Conservation (phyloP, 345 rosid species). For the Euphorbia peplus region DNA sequence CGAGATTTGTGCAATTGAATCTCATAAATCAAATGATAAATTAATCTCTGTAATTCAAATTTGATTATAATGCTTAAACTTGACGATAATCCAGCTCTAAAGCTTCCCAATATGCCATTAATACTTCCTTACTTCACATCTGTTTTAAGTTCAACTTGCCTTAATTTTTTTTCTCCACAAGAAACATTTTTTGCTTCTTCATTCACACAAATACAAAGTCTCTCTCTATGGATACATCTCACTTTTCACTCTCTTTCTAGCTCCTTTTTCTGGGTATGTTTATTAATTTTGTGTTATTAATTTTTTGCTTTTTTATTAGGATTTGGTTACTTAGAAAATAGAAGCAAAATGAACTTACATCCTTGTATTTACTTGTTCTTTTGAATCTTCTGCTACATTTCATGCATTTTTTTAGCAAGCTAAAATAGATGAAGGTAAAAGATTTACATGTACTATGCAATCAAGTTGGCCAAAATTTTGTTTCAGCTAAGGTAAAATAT, state of each 20-base stretch:
- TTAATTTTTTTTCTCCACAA: not conserved
- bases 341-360: not conserved
- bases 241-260: conserved; percentile 1
- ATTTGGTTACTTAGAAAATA: conserved; percentile 17
- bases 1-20: conserved; percentile 35
- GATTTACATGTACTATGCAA: not conserved
- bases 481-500: not conserved
- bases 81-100: conserved; percentile 39
- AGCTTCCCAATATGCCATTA: conserved; percentile 14
- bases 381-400: not conserved
- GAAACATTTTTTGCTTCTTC: not conserved
- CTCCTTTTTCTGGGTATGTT: conserved; percentile 33
- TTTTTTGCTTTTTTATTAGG: conserved; percentile 3
- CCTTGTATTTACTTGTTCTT: not conserved
- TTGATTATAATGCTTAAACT: conserved; percentile 24
- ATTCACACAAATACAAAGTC: not conserved
- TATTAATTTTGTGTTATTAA: not conserved
- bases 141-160: not conserved
- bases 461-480: not conserved
- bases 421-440: not conserved
- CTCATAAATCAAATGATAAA: not conserved
- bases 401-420: not conserved
- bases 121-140: conserved; percentile 6
- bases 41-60: not conserved
- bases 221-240: not conserved